Base-by-base conservation (phyloP, 2,329 filamentous ascomycete genomes). In the Cercospora sp. region DNA sequence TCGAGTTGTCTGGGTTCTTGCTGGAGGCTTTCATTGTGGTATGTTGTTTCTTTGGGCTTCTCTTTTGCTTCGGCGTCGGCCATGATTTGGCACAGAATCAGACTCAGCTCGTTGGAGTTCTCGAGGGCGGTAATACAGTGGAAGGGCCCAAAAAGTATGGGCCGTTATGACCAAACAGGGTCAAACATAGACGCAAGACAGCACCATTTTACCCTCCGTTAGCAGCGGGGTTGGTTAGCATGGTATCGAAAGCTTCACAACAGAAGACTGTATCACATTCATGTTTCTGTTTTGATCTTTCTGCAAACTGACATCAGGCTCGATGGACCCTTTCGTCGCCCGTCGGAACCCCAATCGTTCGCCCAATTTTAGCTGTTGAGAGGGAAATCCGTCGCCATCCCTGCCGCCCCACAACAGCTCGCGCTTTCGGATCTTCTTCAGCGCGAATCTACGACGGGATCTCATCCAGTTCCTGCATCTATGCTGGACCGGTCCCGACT, bases 1-100 rank as follows among this genome's bases (percentile, higher is more conserved):
- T 60, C 64, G 66, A 68, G 62, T 63, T 71, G 66, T 67, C 66
- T 61, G 61, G 61, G 60, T 61, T 60, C 55, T 53, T 63, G 45
- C 63, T 63, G 58, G 67, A 60, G 26, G 66, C 69, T 72, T 67
- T 72, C 68, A 57, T 68, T 71, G 66, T 67, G 64, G 66, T 69
- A 71, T 71, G 69, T 70, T 70, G 61, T 64, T 67, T 68, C 28
- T 60, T 36, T 55, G 42, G 61, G 51, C 59, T 69, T 67, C 57
- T 60, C 64, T 67, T 70, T 48, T 67, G 60, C 66, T 60, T 51
- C 60, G 23, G 53, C 42, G 55, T 28, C 60, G 48, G 69, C 69
- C 42, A 53, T 63, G 51, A 67, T 55, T 57, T 57, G 65, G 61
- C 60, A 26, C 48, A 58, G 48, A 39, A 20, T 30, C n/a, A 58